Percentiles rank a stretch among this genome's conserved stretches.
phyloP scores from a whole-genome alignment of 495 filamentous ascomycete species.

The Aspergillus hancockii region DNA sequence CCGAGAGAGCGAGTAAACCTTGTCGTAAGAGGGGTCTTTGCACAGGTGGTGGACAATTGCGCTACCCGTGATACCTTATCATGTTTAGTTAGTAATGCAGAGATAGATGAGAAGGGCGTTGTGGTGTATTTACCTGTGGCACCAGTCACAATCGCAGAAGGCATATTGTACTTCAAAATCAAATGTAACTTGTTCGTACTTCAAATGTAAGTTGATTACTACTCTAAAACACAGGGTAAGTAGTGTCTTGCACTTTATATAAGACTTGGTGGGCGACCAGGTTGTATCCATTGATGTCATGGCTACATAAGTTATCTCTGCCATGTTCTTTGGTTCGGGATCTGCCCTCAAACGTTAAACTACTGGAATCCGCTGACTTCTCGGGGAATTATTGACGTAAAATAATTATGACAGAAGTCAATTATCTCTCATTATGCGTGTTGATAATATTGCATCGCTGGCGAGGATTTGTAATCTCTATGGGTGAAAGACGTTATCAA shows the following conservation, averaged over 20 bases:
- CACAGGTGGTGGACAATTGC: conserved; percentile 46
- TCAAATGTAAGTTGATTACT: too few relatives aligned
- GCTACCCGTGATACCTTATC: conserved; percentile 47
- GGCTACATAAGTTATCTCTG: too few relatives aligned
- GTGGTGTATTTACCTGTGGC: conserved; percentile 32
- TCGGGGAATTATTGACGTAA: not conserved
- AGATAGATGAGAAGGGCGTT: not conserved
- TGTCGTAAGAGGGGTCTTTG: conserved; percentile 41
- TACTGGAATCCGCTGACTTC: not conserved
- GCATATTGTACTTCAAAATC: conserved; percentile 20
- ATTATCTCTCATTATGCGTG: conserved; percentile 59
- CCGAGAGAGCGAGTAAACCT: conserved; percentile 46
- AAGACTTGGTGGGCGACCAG: too few relatives aligned
- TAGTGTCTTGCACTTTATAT: too few relatives aligned
- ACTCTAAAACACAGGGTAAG: too few relatives aligned
- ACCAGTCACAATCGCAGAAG: conserved; percentile 42
- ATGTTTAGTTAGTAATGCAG: not conserved
- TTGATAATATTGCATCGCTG: conserved; percentile 63
- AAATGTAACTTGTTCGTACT: too few relatives aligned
- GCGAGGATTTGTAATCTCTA: too few relatives aligned
- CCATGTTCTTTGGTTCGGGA: not conserved
- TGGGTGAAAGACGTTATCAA: too few relatives aligned
- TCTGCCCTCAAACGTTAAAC: not conserved
- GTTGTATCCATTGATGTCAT: not conserved
- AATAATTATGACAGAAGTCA: not conserved